Evolutionary conservation across 805 yeast genomes (phyloP).

Genomic region (Ogataea nakhonphanomensis): DNA sequence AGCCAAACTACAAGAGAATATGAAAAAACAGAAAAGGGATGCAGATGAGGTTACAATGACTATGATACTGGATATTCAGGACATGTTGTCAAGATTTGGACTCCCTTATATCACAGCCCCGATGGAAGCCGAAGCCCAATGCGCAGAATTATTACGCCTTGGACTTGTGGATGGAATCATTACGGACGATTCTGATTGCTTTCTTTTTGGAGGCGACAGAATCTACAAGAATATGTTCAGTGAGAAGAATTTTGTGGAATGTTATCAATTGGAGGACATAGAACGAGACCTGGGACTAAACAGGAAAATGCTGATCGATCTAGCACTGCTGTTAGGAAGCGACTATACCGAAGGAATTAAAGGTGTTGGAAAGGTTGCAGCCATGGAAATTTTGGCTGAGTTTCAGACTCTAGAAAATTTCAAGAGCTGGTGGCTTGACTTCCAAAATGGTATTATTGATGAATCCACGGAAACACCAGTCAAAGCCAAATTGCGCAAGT

Average conservation of each 20-base stretch:
- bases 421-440: conserved; percentile 56
- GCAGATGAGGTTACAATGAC: conserved; percentile 84
- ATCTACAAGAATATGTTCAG: conserved; percentile 92
- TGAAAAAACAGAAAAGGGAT: conserved; percentile 71
- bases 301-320: conserved; percentile 63
- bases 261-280: conserved; percentile 62
- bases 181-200: conserved; percentile 97
- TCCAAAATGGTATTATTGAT: conserved; percentile 38
- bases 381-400: conserved; percentile 86
- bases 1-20: conserved; percentile 53
- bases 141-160: conserved; percentile 72
- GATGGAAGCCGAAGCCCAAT: conserved; percentile 99
- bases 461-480: conserved; percentile 45
- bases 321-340: conserved; percentile 86
- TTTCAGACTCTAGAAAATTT: conserved; percentile 48
- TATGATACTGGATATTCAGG: conserved; percentile 91
- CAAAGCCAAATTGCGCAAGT: conserved; percentile 53
- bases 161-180: conserved; percentile 89
- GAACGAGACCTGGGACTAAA: conserved; percentile 59
- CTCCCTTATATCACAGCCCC: conserved; percentile 95
- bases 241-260: conserved; percentile 89
- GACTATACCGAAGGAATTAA: conserved; percentile 93
- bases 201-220: conserved; percentile 81
- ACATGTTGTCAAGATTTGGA: conserved; percentile 80
- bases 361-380: conserved; percentile 92